Evolutionary conservation across 1,139 yeast genomes (phyloP), one percentile per base, ranked within the genome.

Genomic region (Protomyces inundatus): DNA sequence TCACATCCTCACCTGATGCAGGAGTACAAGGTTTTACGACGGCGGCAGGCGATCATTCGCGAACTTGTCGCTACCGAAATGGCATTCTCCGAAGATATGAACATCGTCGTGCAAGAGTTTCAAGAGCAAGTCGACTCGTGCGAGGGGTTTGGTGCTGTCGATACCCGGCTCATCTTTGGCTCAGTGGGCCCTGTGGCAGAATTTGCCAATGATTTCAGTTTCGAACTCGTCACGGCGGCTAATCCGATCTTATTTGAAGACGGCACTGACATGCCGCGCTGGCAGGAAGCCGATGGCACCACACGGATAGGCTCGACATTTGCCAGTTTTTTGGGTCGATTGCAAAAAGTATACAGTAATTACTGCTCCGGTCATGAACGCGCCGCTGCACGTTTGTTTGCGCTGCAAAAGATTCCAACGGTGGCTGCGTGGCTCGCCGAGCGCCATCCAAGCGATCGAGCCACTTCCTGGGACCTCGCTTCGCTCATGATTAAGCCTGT

Each of bases 401-500:
- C 48, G 39, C 39, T 56, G 32, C 34, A 64, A 9, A 46, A 63
- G 42, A 55, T 59, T 35, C 75, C 76, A 1, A 69, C 67, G 1
- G 65, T 74, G 33, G 74, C 72, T 51, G 58, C 60, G 34, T 76
- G 78, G 79, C 68, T 76, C 7, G 54, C 65, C 6, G 73, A 71
- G 50, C 57, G 65, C 9, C 64, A 68, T 40, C 62, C 62, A 10
- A 33, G 37, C n/a, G 62, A 58, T 36, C 45, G 54, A 33, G 77
- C 80, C 1, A 74, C 72, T 2, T 79, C 80, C 0, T 75, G 79
- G 78, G 74, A 77, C 16, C 68, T 78, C 46, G 81, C 77, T 56
- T 70, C 79, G 1, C 69, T 78, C 42, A 70, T 78, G 36, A 76
- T 78, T 67, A 78, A 78, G 66, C 81, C 81, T 1, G 78, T 78